Conservation (phyloP, 1,284 basidiomycete genomes). For the Somion occarium region DNA sequence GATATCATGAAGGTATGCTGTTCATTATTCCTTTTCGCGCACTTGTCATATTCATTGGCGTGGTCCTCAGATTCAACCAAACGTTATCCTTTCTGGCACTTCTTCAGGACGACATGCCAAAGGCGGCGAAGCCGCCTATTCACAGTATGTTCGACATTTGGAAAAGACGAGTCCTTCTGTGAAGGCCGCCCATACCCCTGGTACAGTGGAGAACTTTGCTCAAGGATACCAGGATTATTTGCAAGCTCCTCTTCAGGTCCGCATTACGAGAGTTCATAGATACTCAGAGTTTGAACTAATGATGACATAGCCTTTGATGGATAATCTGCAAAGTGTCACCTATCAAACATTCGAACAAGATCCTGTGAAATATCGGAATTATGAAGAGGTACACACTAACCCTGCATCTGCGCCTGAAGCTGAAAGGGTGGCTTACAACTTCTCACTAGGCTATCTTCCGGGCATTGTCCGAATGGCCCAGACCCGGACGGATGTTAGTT, state of each 20-base stretch:
- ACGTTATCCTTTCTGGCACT: constrained; percentile 75
- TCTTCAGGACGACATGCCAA: constrained; percentile 59
- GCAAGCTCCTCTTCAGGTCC: constrained; percentile 89
- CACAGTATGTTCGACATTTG: constrained; percentile 84
- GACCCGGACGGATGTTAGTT: constrained; percentile 52
- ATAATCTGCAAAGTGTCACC: constrained; percentile 91
- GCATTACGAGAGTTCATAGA: constrained; percentile 12
- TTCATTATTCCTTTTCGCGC: background rate
- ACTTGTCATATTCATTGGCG: background rate
- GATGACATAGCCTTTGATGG: constrained; percentile 82
- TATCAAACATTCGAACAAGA: constrained; percentile 99
- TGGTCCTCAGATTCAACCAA: constrained; percentile 65
- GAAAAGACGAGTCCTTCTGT: constrained; percentile 70
- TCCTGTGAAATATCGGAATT: constrained; percentile 93
- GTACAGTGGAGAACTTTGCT: constrained; percentile 85
- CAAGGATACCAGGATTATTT: constrained; percentile 93
- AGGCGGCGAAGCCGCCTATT: constrained; percentile 86
- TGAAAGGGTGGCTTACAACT: constrained; percentile 8
- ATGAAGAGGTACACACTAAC: constrained; percentile 71
- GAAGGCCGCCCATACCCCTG: constrained; percentile 51
- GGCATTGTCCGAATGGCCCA: constrained; percentile 73
- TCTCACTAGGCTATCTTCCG: constrained; percentile 66
- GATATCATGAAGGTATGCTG: constrained; percentile 78
- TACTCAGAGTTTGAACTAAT: background rate
- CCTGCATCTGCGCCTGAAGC: background rate